A percentile compares a stretch with the other conserved stretches of the same genome.
These are phyloP conservation scores for Trapa incisa DNA, from an alignment of 345 rosid species.

Conservation along the genomic window DNA sequence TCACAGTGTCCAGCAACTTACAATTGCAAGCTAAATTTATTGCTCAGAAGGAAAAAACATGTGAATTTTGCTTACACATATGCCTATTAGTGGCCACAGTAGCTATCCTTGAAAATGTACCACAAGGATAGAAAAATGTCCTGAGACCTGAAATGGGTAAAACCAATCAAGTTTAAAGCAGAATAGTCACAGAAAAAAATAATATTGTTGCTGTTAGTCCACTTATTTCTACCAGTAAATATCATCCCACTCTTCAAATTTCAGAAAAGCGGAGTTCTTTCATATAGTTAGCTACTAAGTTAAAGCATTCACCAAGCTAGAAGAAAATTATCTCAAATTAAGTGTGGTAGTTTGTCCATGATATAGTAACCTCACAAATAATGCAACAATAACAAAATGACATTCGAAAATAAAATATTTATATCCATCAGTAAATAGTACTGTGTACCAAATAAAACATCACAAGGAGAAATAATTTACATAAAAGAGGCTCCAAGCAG, in stretches of 20 bases:
- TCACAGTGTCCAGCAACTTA: not conserved
- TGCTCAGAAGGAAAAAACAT: not conserved
- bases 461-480: slow-evolving; percentile 29
- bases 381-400: not conserved
- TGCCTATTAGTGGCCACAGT: slow-evolving; percentile 71
- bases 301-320: not conserved
- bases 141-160: slow-evolving; percentile 44
- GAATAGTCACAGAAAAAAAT: not conserved
- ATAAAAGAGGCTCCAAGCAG: slow-evolving; percentile 82
- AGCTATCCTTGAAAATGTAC: slow-evolving; percentile 76
- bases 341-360: not conserved
- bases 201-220: not conserved
- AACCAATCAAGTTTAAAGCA: not conserved
- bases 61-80: slow-evolving; percentile 51
- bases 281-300: not conserved
- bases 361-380: not conserved
- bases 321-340: not conserved
- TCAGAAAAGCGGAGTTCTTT: no score
- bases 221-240: no score
- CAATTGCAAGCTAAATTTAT: not conserved
- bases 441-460: not conserved
- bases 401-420: not conserved
- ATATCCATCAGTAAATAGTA: not conserved
- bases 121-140: slow-evolving; percentile 86
- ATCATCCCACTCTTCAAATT: no score